phyloP scores from a whole-genome alignment of 164 flowering plant genomes.

The Magnolia officinalis region DNA sequence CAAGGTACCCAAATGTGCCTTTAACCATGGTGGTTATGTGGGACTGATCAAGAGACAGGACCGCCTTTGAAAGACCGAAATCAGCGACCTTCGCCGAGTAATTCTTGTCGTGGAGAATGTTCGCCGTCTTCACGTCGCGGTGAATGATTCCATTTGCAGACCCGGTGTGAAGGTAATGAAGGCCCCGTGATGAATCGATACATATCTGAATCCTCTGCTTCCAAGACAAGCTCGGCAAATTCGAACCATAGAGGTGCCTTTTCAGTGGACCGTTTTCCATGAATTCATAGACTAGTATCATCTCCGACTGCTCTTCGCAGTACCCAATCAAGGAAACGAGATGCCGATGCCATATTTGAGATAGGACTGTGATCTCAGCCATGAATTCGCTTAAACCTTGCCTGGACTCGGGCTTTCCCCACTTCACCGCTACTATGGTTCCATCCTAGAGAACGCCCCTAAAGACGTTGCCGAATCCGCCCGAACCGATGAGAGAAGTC shows the following conservation, averaged over 20 bases:
- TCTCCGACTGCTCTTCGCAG: conserved; percentile 13
- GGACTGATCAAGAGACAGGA: conserved; percentile 3
- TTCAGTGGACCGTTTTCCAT: conserved; percentile 20
- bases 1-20: not conserved
- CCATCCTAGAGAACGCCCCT: not conserved
- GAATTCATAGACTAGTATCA: conserved; percentile 25
- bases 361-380: not conserved
- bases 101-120: conserved; percentile 8
- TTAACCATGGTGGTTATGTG: not conserved
- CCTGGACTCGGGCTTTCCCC: not conserved
- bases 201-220: conserved; percentile 12
- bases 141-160: conserved; percentile 1
- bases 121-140: conserved; percentile 6
- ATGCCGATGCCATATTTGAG: conserved; percentile 3
- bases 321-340: conserved; percentile 15
- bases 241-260: conserved; percentile 15
- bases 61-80: not conserved
- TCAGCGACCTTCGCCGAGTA: conserved; percentile 8
- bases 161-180: conserved; percentile 16
- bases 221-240: conserved; percentile 14
- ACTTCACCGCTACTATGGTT: not conserved
- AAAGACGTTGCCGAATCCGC: not conserved
- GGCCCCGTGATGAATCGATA: conserved; percentile 8
- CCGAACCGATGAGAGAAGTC: not conserved
- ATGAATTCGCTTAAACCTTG: not conserved